Base-by-base conservation (phyloP, 495 filamentous ascomycete genomes). In the Aspergillus heteromorphus region DNA sequence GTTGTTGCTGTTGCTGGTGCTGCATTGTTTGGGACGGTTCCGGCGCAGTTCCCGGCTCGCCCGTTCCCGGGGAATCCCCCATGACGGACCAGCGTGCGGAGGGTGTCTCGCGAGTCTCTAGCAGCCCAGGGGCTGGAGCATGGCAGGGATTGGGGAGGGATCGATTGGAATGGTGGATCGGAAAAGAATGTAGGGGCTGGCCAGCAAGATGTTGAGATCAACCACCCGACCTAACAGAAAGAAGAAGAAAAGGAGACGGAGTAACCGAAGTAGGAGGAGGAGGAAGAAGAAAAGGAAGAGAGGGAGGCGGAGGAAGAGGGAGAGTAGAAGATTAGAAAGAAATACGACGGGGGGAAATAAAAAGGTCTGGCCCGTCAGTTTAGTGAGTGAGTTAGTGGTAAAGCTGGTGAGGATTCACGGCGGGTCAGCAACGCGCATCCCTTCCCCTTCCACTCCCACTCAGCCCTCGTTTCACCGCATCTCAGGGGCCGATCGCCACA, bases 31-130 rank as follows among this genome's bases (percentile, higher is more conserved):
- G 68, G 69, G 62, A 67, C 68, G 70, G 57, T 67, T 69, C 62
- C 68, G 70, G 68, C 55, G 52, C 54, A 45, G 69, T 40, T 53
- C 62, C 68, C 52, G 54, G 38, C 58, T 65, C 61, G 58, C 51
- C 71, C 63, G 57, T 62, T 69, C 62, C 69, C 51, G 64, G 65
- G 55, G 58, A 65, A 48, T 63, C 66, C 67, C 67, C 71, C 71
- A 73, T 73, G 54, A 59, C 65, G 67, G 64, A 49, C 65, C 63
- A 68, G 62, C 60, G 58, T 47, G 43, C 21, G 13, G 42, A 51
- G 16, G n/a, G 45, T 42, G 43, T 6, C 7, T 11, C 36, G 63
- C 49, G 58, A 54, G 31, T 38, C 54, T 49, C 42, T 59, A 54
- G 45, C 4, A 21, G 25, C 21, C n/a, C 18, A 25, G 29, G 10